Evolutionary conservation across 2,329 filamentous ascomycete genomes (phyloP), one percentile per base, ranked within the genome.

Genomic region (Pseudogymnoascus sp.): DNA sequence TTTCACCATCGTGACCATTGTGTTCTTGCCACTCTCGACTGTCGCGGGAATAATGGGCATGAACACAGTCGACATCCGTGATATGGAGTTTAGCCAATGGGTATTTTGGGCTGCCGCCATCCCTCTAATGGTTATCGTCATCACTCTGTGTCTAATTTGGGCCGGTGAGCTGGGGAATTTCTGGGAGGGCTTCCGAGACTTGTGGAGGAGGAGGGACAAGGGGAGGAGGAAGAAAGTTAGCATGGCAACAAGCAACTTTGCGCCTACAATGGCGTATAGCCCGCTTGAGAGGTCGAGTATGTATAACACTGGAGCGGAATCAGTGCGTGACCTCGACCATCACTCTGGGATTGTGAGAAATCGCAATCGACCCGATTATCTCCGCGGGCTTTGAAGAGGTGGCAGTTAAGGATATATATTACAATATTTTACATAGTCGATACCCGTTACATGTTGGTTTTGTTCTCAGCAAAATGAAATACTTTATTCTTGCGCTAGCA

Each of bases 1-100:
- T 14, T 73, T 75, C 64, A 74, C 73, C 3, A 71, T 73, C 21
- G 70, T 74, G 6, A 74, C 72, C 2, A 69, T 73, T 11, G 68
- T 74, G 5, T 74, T 74, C 45, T 64, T 74, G 7, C 72, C 72
- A 6, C 64, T 74, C 4, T 65, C 65, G 5, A 69, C 70, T 10
- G 70, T 74, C 5, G 69, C 71, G 1, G 67, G 65, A 19, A 69
- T 73, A 23, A 66, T 74, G 23, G 72, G 72, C 16, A 73, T 73
- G 71, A 74, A 74, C 55, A 71, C 69, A 6, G 66, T 63, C 12
- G 72, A 73, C 52, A 66, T 72, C 7, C 65, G 71, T n/a, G 67
- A 72, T 14, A 72, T 70, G 68, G 62, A 67, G 3, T 60, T 65
- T 11, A 61, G 62, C 10, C 71, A 74, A 62, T 70, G 68, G 69